Base-by-base conservation (phyloP, 192 early-diverging fungal genomes). In the Gamsiella multidivaricata region DNA sequence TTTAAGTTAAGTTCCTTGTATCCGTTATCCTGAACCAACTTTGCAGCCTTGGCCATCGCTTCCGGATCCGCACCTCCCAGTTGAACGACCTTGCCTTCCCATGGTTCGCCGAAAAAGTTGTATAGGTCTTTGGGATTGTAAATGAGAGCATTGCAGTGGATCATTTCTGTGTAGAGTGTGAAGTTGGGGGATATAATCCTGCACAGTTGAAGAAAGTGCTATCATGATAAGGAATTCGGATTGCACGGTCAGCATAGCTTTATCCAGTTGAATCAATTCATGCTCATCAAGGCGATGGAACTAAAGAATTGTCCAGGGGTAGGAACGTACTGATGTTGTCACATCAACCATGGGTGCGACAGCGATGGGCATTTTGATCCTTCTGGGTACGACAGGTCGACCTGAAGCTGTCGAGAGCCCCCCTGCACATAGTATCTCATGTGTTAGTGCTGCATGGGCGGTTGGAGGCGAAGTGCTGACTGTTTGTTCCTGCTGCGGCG, bases 261-360 rank as follows among this genome's bases (percentile, higher is more conserved):
- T n/a, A n/a, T n/a, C n/a, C n/a, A n/a, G n/a, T n/a, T n/a, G n/a
- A n/a, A n/a, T n/a, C n/a, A n/a, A n/a, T n/a, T n/a, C n/a, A n/a
- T n/a, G n/a, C n/a, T n/a, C n/a, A n/a, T n/a, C n/a, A n/a, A n/a
- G n/a, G n/a, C 37, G n/a, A 26, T 3, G 32, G 36, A 41, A 29
- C 15, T 29, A 60, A 54, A 62, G 20, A 5, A 23, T 2, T 18
- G 22, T n/a, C 12, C 55, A 17, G 29, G 22, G 31, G 9, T 39
- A 7, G 29, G 39, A 11, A 23, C 79, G 63, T 81, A 85, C 86
- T 12, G 89, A 86, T 23, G 87, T 88, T n/a, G 91, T 91, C 11
- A 93, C 91, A 51, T 92, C 89, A 7, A 92, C 79, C 92, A 93
- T 93, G 26, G 92, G 92, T 20, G 92, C 92, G 22, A 93, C 91